A percentile compares a stretch with the other conserved stretches of the same genome.
These are phyloP conservation scores for Arachis stenosperma DNA, from an alignment of 306 rosid genomes.

Conservation along the genomic window DNA sequence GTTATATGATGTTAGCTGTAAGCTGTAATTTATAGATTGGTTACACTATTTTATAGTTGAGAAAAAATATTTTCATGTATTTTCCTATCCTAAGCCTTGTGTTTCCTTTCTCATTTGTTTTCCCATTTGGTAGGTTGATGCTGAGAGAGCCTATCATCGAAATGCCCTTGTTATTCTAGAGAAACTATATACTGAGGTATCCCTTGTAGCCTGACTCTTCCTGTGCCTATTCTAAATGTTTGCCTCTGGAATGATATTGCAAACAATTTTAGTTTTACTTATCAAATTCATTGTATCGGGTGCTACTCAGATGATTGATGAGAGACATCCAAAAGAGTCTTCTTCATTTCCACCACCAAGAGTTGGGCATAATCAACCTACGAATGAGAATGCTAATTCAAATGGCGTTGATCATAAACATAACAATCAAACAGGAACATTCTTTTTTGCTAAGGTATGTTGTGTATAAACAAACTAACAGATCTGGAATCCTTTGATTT, in stretches of 20 bases:
- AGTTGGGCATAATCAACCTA: slow-evolving; percentile 50
- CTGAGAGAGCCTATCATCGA: slow-evolving; percentile 83
- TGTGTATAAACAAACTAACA: slow-evolving; percentile 21
- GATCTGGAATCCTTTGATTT: slow-evolving; percentile 8
- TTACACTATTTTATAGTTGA: slow-evolving; percentile 10
- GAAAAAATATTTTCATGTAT: slow-evolving; percentile 3
- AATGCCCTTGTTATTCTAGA: slow-evolving; percentile 76
- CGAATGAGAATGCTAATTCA: slow-evolving; percentile 46
- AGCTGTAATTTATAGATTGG: slow-evolving; percentile 12
- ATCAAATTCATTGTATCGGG: slow-evolving; percentile 32
- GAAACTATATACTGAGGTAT: slow-evolving; percentile 78
- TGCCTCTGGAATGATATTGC: slow-evolving; percentile 28
- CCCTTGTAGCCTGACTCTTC: slow-evolving; percentile 27
- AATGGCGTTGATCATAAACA: slow-evolving; percentile 49
- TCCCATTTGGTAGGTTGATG: slow-evolving; percentile 67
- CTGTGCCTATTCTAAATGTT: slow-evolving; percentile 25
- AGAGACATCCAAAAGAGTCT: slow-evolving; percentile 57
- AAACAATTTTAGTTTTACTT: not conserved
- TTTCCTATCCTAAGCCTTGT: not conserved
- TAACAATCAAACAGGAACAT: slow-evolving; percentile 45
- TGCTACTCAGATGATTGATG: slow-evolving; percentile 62
- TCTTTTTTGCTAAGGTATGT: slow-evolving; percentile 75
- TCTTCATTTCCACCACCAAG: slow-evolving; percentile 43
- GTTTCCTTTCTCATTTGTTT: slow-evolving; percentile 19
- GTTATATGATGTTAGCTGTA: slow-evolving; percentile 26